phyloP scores from a whole-genome alignment of 345 rosid genomes.

The Toxicodendron radicans region DNA sequence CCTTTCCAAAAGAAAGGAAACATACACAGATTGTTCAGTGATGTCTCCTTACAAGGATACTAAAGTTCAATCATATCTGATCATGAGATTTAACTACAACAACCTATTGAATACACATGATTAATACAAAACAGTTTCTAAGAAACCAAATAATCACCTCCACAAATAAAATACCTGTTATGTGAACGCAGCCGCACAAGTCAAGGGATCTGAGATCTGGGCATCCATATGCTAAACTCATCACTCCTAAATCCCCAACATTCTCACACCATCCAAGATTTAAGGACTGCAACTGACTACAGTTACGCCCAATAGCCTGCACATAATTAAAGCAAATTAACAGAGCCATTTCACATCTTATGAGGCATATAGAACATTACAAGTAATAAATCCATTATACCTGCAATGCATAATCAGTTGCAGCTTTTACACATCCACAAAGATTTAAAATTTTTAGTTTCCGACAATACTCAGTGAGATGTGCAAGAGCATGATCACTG shows the following conservation, averaged over 20 bases:
- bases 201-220: slow-evolving; percentile 81
- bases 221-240: slow-evolving; percentile 84
- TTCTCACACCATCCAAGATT: slow-evolving; percentile 97
- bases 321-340: slow-evolving; percentile 2
- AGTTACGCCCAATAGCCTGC: slow-evolving; percentile 88
- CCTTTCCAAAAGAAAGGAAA: neutral
- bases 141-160: neutral
- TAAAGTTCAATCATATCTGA: neutral
- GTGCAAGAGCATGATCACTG: slow-evolving; percentile 60
- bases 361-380: neutral
- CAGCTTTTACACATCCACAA: slow-evolving; percentile 88
- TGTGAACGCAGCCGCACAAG: slow-evolving; percentile 76
- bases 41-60: neutral
- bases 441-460: slow-evolving; percentile 73
- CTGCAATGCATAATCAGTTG: slow-evolving; percentile 80
- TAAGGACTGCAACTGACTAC: slow-evolving; percentile 63
- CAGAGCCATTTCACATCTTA: neutral
- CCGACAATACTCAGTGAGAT: slow-evolving; percentile 55
- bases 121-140: neutral
- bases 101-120: neutral
- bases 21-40: neutral
- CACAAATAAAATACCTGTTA: slow-evolving; percentile 62
- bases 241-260: slow-evolving; percentile 80
- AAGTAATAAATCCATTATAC: slow-evolving; percentile 24
- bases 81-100: neutral